phyloP scores from a whole-genome alignment of 2,329 filamentous ascomycete genomes.

The Fusarium sarcochroum region DNA sequence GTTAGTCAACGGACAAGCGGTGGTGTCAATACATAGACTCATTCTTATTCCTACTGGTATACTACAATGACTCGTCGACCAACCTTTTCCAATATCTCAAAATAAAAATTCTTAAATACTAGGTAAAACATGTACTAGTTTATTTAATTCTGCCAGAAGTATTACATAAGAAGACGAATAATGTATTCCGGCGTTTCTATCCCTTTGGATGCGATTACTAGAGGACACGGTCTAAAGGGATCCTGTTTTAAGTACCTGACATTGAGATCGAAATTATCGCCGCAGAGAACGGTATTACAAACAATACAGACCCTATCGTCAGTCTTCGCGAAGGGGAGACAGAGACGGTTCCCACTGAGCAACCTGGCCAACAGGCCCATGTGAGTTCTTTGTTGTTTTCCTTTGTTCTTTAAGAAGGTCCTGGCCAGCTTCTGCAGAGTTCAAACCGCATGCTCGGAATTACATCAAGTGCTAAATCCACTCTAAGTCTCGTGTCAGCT shows the following conservation, averaged over 20 bases:
- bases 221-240: no score
- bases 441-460: conserved; percentile 44
- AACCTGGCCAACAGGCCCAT: conserved; percentile 27
- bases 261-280: conserved; percentile 52
- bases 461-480: conserved; percentile 32
- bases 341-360: conserved; percentile 18
- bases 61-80: no score
- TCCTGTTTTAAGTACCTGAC: conserved; percentile 12
- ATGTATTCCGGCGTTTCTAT: no score
- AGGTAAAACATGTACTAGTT: no score
- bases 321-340: conserved; percentile 37
- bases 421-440: conserved; percentile 20
- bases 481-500: conserved; percentile 84
- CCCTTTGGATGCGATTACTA: no score
- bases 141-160: no score
- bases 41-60: no score
- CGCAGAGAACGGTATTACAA: conserved; percentile 37
- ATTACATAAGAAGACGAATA: no score
- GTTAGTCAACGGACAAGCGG: no score
- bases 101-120: no score
- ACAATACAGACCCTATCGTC: conserved; percentile 25
- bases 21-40: no score
- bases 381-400: conserved; percentile 21
- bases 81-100: no score
- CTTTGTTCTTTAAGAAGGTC: background rate